phyloP scores from a whole-genome alignment of 192 early-diverging fungal species.

The Coemansia sp. region DNA sequence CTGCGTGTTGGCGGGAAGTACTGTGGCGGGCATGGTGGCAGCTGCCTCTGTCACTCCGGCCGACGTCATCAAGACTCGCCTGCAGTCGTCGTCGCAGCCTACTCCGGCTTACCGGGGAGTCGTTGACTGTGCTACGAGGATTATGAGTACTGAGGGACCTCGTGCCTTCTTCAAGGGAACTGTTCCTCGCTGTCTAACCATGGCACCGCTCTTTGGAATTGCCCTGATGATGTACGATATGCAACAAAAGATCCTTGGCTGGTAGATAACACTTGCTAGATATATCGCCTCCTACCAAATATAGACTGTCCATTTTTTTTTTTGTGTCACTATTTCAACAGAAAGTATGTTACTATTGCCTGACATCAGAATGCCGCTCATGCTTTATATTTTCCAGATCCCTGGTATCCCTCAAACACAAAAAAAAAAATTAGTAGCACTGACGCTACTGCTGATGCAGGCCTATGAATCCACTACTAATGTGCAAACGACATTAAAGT shows the following conservation, averaged over 20 bases:
- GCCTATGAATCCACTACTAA: conserved; percentile 1
- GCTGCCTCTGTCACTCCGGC: conserved; percentile 72
- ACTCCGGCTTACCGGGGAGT: conserved; percentile 46
- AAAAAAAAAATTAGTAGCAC: background rate
- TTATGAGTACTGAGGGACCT: conserved; percentile 56
- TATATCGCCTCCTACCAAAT: background rate
- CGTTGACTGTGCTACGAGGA: conserved; percentile 57
- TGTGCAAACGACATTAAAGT: background rate
- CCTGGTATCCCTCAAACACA: background rate
- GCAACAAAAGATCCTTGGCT: conserved; percentile 61
- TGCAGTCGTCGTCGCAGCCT: conserved; percentile 65
- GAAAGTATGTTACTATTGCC: background rate
- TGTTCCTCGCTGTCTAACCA: conserved; percentile 58
- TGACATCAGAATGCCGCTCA: background rate
- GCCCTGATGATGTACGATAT: conserved; percentile 69
- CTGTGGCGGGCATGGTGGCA: conserved; percentile 94
- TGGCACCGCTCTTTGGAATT: conserved; percentile 63
- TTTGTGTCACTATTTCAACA: background rate
- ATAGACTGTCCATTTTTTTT: background rate
- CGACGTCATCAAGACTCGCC: conserved; percentile 81
- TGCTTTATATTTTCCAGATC: background rate
- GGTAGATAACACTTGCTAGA: conserved; percentile 18
- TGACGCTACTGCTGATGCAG: background rate
- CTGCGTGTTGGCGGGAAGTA: conserved; percentile 88
- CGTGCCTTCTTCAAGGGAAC: conserved; percentile 73